Conservation (phyloP, 371 early-diverging fungal genomes). For the Mucor indicus region DNA sequence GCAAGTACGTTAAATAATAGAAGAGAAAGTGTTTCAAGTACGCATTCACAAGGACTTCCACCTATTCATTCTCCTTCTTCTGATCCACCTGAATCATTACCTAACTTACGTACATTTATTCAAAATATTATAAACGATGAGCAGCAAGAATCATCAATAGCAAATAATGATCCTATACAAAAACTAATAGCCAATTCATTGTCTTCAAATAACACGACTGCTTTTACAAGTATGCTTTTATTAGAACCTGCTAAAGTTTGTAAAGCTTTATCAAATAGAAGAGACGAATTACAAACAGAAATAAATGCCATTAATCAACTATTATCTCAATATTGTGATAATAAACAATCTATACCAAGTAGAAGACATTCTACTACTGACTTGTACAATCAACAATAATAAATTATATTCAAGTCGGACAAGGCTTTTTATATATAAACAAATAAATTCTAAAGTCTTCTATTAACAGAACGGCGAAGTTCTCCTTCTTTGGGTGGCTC, state of each 20-base stretch:
- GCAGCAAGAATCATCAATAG: background rate
- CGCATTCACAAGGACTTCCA: background rate
- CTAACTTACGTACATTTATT: conserved; percentile 16
- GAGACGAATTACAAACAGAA: conserved; percentile 19
- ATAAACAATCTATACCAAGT: too few relatives aligned
- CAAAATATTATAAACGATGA: background rate
- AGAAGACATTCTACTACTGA: too few relatives aligned
- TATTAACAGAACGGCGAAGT: conserved; percentile 24
- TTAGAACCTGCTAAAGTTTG: conserved; percentile 13
- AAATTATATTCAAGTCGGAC: background rate
- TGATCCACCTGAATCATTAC: conserved; percentile 3
- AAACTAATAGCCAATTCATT: too few relatives aligned
- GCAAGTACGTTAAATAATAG: background rate
- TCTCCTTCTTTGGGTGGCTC: conserved; percentile 9
- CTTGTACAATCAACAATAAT: background rate
- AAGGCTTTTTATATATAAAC: too few relatives aligned
- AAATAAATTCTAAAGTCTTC: conserved; percentile 13
- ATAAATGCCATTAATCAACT: conserved; percentile 16
- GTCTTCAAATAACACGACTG: too few relatives aligned
- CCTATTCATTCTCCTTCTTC: background rate
- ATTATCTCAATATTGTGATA: conserved; percentile 12
- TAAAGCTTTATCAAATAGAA: conserved; percentile 4
- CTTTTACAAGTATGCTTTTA: conserved; percentile 15
- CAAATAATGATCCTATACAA: too few relatives aligned
- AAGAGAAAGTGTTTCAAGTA: background rate